Conservation (phyloP, 202 grass and related monocot species). For the Elaeis oleifera region DNA sequence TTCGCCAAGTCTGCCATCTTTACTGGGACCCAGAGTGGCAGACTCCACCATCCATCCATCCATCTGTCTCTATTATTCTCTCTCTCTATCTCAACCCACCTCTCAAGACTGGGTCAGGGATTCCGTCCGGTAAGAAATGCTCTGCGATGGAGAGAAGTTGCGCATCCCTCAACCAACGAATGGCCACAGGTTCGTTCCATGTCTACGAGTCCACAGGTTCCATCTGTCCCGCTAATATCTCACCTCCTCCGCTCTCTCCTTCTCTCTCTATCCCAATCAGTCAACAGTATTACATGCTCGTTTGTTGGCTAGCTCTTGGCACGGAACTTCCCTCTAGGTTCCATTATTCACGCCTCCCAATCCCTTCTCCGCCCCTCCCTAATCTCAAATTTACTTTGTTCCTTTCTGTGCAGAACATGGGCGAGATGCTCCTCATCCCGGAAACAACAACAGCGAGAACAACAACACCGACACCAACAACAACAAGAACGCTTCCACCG, state of each 20-base stretch:
- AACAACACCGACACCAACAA: conserved; percentile 9
- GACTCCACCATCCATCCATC: too few species aligned
- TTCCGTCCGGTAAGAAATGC: neutral
- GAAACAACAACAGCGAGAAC: neutral
- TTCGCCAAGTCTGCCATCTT: too few species aligned
- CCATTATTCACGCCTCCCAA: conserved; percentile 29
- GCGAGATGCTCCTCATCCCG: conserved; percentile 18
- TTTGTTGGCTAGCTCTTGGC: conserved; percentile 51
- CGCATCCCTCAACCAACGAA: neutral
- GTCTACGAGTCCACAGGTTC: neutral
- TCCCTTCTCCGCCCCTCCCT: neutral
- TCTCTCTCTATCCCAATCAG: neutral
- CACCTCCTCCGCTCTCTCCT: neutral
- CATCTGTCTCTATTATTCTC: too few species aligned
- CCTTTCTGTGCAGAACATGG: conserved; percentile 27
- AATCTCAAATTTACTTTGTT: neutral
- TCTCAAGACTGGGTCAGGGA: too few species aligned
- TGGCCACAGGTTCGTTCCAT: conserved; percentile 1
- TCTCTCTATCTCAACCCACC: too few species aligned
- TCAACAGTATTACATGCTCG: conserved; percentile 35
- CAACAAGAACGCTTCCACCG: conserved; percentile 15
- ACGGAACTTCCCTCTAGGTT: conserved; percentile 40
- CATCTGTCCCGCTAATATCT: neutral
- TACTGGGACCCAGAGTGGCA: too few species aligned
- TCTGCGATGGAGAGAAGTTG: neutral